phyloP scores from a whole-genome alignment of 208 protist species.

The Leishmania braziliensis region DNA sequence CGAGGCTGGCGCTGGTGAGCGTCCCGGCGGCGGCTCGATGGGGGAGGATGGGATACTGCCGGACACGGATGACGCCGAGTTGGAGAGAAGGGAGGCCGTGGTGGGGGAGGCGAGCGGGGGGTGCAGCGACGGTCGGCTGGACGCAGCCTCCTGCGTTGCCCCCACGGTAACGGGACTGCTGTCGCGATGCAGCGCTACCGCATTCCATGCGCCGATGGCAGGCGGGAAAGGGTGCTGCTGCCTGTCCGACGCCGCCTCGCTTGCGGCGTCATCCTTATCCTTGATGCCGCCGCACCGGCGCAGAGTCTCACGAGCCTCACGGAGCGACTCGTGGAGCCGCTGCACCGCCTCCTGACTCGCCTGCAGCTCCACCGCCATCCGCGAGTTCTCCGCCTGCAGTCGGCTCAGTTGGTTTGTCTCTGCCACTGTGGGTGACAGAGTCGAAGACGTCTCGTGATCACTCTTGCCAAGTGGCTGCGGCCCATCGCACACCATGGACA shows the following conservation, averaged over 20 bases:
- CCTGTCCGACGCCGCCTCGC: not conserved
- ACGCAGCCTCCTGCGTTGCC: not conserved
- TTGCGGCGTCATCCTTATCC: not conserved
- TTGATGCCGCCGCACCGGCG: not conserved
- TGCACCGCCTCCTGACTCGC: conserved; percentile 11
- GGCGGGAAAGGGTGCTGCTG: not conserved
- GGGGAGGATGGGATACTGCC: not conserved
- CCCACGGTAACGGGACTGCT: not conserved
- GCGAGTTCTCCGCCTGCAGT: conserved; percentile 11
- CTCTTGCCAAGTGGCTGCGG: not conserved
- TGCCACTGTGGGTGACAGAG: not conserved
- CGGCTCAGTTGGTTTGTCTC: conserved; percentile 8
- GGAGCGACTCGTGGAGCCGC: conserved; percentile 20
- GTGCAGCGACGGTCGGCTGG: not conserved
- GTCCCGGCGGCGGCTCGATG: not conserved
- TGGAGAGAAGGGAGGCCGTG: conserved; percentile 9
- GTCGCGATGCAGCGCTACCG: not conserved
- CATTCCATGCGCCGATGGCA: not conserved
- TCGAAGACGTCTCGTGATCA: not conserved
- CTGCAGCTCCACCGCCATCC: conserved; percentile 20
- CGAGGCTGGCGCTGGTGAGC: not conserved
- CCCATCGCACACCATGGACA: not conserved
- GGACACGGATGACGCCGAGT: not conserved
- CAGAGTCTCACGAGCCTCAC: conserved; percentile 7
- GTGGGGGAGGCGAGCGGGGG: conserved; percentile 6